Conservation (phyloP, 169 alveolate genomes). For the Cyclospora cayetanensis region DNA sequence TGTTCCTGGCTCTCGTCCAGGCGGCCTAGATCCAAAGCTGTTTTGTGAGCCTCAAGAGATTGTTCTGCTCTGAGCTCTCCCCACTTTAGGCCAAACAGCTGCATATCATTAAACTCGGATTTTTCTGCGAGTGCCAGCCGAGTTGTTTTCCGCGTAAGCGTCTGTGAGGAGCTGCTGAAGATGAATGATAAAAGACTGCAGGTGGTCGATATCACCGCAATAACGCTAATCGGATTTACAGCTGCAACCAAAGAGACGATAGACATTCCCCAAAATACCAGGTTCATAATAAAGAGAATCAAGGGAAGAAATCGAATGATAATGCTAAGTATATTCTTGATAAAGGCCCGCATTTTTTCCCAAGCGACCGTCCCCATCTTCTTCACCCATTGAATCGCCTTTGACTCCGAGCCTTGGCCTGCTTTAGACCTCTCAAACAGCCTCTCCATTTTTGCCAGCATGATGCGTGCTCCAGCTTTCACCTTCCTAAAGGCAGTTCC, state of each 20-base stretch:
- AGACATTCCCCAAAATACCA: not conserved
- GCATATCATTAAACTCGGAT: not conserved
- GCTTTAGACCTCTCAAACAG: not conserved
- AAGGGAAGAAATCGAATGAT: conserved; percentile 3
- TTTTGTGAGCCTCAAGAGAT: not conserved
- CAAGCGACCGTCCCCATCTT: not conserved
- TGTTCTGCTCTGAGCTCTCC: conserved; percentile 10
- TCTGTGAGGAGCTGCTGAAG: not conserved
- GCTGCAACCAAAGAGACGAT: not conserved
- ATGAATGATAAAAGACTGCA: not conserved
- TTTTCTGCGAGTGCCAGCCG: not conserved
- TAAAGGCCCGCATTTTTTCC: not conserved
- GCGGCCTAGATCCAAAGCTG: too few species aligned
- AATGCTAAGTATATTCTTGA: not conserved
- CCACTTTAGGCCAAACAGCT: conserved; percentile 35
- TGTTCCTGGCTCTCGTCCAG: too few species aligned
- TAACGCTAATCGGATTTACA: not conserved
- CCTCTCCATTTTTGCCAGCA: not conserved
- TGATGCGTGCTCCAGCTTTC: not conserved
- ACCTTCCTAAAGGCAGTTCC: not conserved
- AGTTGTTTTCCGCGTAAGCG: not conserved
- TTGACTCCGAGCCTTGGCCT: not conserved
- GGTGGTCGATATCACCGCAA: not conserved
- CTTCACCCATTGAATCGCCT: conserved; percentile 1
- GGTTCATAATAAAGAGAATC: not conserved